phyloP scores from a whole-genome alignment of 768 basidiomycete genomes.

The Krasilnikovozyma curviuscula region DNA sequence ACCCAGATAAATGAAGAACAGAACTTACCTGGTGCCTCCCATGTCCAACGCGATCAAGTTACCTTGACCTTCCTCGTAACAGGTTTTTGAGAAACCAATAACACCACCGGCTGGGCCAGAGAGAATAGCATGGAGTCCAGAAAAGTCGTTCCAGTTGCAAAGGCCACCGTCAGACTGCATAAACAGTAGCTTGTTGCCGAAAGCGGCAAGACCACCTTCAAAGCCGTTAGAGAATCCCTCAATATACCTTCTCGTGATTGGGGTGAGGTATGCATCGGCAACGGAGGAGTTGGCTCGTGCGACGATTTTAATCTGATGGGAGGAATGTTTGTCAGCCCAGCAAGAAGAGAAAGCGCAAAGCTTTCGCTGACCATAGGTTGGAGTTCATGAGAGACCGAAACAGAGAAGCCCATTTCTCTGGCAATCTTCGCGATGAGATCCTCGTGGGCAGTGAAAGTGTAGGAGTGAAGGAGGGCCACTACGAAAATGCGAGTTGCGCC shows the following conservation, averaged over 20 bases:
- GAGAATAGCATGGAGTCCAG: conserved; percentile 14
- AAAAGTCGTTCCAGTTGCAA: conserved; percentile 6
- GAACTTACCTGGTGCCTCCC: no score
- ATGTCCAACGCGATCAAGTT: no score
- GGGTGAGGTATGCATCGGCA: neutral
- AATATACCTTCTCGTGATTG: conserved; percentile 17
- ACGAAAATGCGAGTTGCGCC: no score
- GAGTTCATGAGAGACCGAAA: conserved; percentile 14
- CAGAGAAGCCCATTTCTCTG: conserved; percentile 16
- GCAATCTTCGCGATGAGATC: conserved; percentile 13
- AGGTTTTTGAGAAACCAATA: no score
- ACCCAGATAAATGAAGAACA: no score
- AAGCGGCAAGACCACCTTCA: conserved; percentile 15
- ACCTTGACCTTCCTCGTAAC: no score
- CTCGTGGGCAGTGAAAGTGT: conserved; percentile 16
- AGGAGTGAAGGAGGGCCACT: conserved; percentile 6
- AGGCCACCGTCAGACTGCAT: conserved; percentile 11
- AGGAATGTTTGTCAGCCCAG: conserved; percentile 23
- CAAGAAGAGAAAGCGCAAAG: conserved; percentile 18
- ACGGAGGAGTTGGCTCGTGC: neutral
- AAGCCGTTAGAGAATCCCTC: conserved; percentile 19
- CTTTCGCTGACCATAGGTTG: conserved; percentile 20
- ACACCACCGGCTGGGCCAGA: conserved; percentile 19
- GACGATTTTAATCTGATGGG: neutral
- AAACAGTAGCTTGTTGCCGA: conserved; percentile 9